Conservation (phyloP, 768 basidiomycete species). For the Grammothele lineata region DNA sequence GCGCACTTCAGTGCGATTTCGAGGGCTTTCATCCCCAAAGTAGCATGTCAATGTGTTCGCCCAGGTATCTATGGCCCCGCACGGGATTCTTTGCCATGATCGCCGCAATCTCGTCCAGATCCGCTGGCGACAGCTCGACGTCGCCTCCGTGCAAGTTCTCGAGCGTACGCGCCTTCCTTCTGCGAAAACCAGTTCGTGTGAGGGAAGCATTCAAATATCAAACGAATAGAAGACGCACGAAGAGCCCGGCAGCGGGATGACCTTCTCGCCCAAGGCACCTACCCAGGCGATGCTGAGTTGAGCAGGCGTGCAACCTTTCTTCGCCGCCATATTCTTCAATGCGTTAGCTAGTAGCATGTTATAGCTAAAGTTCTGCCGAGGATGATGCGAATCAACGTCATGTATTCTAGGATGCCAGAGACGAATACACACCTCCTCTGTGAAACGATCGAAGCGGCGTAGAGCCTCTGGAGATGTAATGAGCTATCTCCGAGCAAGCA, state of each 20-base stretch:
- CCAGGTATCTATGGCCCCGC: conserved; percentile 36
- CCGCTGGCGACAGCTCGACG: conserved; percentile 27
- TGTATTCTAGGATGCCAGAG: too few species aligned
- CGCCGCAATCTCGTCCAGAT: conserved; percentile 24
- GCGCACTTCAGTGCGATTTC: too few species aligned
- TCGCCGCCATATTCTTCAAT: conserved; percentile 33
- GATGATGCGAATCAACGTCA: too few species aligned
- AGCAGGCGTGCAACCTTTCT: conserved; percentile 36
- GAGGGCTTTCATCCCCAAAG: conserved; percentile 36
- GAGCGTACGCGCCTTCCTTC: conserved; percentile 17
- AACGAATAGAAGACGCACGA: conserved; percentile 28
- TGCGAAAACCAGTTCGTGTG: neutral
- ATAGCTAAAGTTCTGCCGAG: neutral
- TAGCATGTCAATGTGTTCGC: conserved; percentile 6
- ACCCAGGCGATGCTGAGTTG: conserved; percentile 39
- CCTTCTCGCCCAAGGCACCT: conserved; percentile 29
- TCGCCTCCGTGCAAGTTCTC: conserved; percentile 40
- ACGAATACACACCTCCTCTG: too few species aligned
- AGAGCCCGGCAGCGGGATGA: conserved; percentile 46
- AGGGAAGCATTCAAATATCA: too few species aligned
- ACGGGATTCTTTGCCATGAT: conserved; percentile 32
- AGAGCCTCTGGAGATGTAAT: too few species aligned
- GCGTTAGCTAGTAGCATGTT: conserved; percentile 39
- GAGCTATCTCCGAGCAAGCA: too few species aligned
- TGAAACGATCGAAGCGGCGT: conserved; percentile 9